Evolutionary conservation across 106 monocot species (phyloP).

Genomic region (Apostasia shenzhenica): DNA sequence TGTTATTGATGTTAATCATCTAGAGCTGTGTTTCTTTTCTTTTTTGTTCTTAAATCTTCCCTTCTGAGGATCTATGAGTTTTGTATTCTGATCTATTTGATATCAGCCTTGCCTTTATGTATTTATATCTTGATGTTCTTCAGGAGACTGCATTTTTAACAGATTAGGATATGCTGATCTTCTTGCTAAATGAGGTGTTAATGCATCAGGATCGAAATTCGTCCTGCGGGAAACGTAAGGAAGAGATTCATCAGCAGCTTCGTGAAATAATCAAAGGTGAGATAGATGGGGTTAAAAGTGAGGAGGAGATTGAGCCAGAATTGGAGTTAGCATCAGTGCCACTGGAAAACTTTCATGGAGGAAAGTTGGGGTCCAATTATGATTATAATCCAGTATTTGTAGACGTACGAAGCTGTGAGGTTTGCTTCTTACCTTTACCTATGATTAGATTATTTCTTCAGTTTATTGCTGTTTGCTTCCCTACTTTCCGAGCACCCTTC

Average conservation of each 20-base stretch:
- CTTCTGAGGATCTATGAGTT: not conserved
- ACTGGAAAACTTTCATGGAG: conserved; percentile 7
- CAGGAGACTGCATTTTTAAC: not conserved
- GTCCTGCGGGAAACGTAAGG: conserved; percentile 24
- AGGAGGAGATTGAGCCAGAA: conserved; percentile 10
- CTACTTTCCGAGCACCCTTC: not conserved
- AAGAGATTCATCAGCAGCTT: conserved; percentile 33
- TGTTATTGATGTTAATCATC: not conserved
- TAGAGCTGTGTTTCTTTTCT: not conserved
- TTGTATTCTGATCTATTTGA: not conserved
- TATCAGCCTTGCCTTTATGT: not conserved
- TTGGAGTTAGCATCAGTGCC: conserved; percentile 7
- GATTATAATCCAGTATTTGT: conserved; percentile 3
- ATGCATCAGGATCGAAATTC: conserved; percentile 20
- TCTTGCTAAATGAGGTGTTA: not conserved
- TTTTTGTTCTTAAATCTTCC: not conserved
- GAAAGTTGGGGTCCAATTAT: not conserved
- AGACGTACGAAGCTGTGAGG: conserved; percentile 11
- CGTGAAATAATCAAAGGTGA: conserved; percentile 24
- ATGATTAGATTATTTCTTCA: not conserved
- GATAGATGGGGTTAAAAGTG: conserved; percentile 2
- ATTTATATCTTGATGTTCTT: not conserved
- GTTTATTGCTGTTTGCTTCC: not conserved
- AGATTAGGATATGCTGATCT: not conserved
- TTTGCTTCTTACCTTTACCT: not conserved